Percentiles rank a stretch among this genome's conserved stretches.
Conservation (phyloP, 1,284 basidiomycete species). For the Ceratobasidium sp. region DNA sequence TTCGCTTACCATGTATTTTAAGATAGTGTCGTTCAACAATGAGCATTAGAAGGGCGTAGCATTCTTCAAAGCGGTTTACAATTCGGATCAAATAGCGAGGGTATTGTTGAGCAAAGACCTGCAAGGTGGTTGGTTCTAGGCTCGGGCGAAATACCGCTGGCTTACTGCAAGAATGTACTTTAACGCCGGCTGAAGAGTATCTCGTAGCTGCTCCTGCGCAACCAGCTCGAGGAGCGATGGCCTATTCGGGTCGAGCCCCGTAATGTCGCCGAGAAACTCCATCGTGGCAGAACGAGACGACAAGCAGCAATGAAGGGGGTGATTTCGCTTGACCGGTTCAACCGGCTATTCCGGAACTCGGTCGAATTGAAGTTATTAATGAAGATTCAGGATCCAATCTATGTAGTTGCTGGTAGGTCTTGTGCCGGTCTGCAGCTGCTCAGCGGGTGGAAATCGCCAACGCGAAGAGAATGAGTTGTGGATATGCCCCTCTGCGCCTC, state of each 20-base stretch:
- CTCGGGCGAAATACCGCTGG: neutral
- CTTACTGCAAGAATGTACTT: slow-evolving; percentile 93
- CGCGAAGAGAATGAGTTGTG: neutral
- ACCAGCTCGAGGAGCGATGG: slow-evolving; percentile 96
- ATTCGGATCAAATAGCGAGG: slow-evolving; percentile 91
- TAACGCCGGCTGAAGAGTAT: slow-evolving; percentile 91
- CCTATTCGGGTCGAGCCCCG: slow-evolving; percentile 71
- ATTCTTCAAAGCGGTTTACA: slow-evolving; percentile 95
- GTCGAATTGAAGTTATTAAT: no score
- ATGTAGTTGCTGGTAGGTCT: neutral
- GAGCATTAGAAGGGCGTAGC: slow-evolving; percentile 88
- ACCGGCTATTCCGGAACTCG: neutral
- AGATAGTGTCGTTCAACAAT: slow-evolving; percentile 93
- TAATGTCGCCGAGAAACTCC: slow-evolving; percentile 80
- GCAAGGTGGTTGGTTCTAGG: slow-evolving; percentile 30
- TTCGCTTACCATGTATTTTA: slow-evolving; percentile 71
- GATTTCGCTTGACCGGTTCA: slow-evolving; percentile 4
- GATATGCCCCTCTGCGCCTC: slow-evolving; percentile 1
- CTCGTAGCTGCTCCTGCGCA: slow-evolving; percentile 92
- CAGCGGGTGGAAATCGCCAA: neutral
- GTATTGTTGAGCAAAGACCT: slow-evolving; percentile 96
- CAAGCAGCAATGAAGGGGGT: neutral
- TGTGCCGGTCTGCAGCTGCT: slow-evolving; percentile 1
- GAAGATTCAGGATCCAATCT: neutral
- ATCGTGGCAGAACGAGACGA: slow-evolving; percentile 52